A percentile compares a stretch with the other conserved stretches of the same genome.
These are phyloP conservation scores for Suillus paluster DNA, from an alignment of 768 basidiomycete genomes.

Conservation along the genomic window DNA sequence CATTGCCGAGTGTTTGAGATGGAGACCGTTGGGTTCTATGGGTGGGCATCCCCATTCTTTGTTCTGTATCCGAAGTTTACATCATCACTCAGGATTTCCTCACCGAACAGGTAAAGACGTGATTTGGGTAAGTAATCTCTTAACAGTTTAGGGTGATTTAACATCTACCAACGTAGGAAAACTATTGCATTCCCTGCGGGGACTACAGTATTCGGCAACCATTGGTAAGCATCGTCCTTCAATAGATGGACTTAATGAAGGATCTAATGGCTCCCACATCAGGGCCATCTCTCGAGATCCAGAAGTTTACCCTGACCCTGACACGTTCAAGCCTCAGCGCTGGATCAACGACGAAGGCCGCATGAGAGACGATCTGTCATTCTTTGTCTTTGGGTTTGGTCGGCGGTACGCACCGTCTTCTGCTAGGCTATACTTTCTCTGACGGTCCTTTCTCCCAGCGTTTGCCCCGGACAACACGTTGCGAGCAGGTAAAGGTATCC, in stretches of 20 bases:
- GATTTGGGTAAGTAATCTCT: conserved; percentile 49
- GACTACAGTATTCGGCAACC: conserved; percentile 22
- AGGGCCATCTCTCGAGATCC: conserved; percentile 3
- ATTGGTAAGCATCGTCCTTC: conserved; percentile 15
- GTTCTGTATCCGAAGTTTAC: background rate
- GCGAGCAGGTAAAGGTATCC: conserved; percentile 37
- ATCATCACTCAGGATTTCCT: conserved; percentile 45
- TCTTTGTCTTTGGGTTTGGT: conserved; percentile 55
- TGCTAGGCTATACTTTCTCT: background rate
- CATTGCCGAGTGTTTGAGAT: conserved; percentile 38
- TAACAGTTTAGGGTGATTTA: background rate
- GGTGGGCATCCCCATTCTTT: conserved; percentile 27
- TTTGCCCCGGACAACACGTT: conserved; percentile 63
- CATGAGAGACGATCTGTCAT: conserved; percentile 49
- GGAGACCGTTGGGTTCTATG: conserved; percentile 32
- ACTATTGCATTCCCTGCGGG: conserved; percentile 28
- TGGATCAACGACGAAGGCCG: conserved; percentile 53
- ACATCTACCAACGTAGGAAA: conserved; percentile 19
- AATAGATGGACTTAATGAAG: background rate
- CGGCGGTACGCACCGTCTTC: conserved; percentile 25
- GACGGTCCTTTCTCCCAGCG: conserved; percentile 40
- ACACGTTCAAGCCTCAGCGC: conserved; percentile 47
- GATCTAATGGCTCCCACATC: background rate
- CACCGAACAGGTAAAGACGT: conserved; percentile 67
- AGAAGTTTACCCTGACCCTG: conserved; percentile 6